Conservation (phyloP, 2,329 filamentous ascomycete genomes). For the Colletotrichum sp. region DNA sequence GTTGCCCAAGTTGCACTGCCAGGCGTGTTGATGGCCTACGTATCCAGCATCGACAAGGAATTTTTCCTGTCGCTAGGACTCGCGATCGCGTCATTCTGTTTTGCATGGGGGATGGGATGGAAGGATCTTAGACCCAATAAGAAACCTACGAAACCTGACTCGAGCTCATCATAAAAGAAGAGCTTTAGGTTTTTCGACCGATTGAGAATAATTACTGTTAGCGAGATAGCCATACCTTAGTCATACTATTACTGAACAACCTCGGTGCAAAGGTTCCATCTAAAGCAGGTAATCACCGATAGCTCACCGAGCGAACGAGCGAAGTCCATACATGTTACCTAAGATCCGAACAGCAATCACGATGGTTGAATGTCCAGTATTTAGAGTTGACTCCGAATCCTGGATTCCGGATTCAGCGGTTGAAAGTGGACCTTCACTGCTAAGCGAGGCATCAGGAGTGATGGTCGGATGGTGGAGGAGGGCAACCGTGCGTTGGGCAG, state of each 20-base stretch:
- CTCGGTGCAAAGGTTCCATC: background rate
- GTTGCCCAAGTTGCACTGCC: slow-evolving; percentile 33
- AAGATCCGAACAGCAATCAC: background rate
- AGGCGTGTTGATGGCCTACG: slow-evolving; percentile 44
- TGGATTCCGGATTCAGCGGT: background rate
- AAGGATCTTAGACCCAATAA: slow-evolving; percentile 45
- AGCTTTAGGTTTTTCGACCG: background rate
- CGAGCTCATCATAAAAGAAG: background rate
- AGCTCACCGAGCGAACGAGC: background rate
- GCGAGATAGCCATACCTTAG: background rate
- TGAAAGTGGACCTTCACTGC: background rate
- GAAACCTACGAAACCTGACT: slow-evolving; percentile 4
- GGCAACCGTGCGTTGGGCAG: background rate
- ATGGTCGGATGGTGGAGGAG: background rate
- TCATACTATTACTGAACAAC: background rate
- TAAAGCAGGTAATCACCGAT: background rate
- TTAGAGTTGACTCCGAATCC: background rate
- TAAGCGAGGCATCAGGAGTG: background rate
- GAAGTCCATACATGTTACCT: background rate
- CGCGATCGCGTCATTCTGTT: slow-evolving; percentile 34
- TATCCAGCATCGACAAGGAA: slow-evolving; percentile 32
- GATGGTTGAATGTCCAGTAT: background rate
- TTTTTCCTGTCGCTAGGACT: slow-evolving; percentile 35
- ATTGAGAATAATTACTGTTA: background rate
- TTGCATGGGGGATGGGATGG: slow-evolving; percentile 50